Conservation (phyloP, 2,329 filamentous ascomycete species). For the Clonostachys rhizophaga region DNA sequence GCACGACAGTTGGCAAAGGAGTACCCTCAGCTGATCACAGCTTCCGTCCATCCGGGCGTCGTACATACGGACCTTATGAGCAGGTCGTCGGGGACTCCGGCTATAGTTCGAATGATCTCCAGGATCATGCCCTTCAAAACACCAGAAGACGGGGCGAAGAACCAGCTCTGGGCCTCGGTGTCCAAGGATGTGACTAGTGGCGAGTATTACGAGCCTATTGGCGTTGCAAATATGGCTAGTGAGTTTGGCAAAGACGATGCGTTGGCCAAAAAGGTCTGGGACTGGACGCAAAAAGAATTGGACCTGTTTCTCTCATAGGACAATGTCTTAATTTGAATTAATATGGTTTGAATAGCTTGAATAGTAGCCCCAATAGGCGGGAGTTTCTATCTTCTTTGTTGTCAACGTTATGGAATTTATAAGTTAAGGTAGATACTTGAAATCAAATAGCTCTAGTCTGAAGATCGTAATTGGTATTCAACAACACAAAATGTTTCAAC, state of each 20-base stretch:
- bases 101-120: background rate
- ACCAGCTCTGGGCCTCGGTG: constrained; percentile 1
- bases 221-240: background rate
- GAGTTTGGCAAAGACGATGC: background rate
- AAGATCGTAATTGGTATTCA: no score
- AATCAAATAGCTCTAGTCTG: no score
- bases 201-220: constrained; percentile 1
- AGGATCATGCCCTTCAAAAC: background rate
- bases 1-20: constrained; percentile 15
- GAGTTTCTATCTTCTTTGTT: no score
- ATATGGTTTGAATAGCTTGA: no score
- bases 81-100: background rate
- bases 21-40: constrained; percentile 18
- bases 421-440: no score
- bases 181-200: background rate
- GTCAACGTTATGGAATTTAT: no score
- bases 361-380: no score
- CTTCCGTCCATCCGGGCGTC: constrained; percentile 1
- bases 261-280: constrained; percentile 1
- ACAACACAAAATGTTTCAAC: no score
- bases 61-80: background rate
- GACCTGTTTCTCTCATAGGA: background rate
- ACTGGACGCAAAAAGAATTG: constrained; percentile 1
- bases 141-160: background rate
- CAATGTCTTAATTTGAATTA: no score